Conservation (phyloP, 1,284 basidiomycete genomes). For the Violaceomyces palustris region DNA sequence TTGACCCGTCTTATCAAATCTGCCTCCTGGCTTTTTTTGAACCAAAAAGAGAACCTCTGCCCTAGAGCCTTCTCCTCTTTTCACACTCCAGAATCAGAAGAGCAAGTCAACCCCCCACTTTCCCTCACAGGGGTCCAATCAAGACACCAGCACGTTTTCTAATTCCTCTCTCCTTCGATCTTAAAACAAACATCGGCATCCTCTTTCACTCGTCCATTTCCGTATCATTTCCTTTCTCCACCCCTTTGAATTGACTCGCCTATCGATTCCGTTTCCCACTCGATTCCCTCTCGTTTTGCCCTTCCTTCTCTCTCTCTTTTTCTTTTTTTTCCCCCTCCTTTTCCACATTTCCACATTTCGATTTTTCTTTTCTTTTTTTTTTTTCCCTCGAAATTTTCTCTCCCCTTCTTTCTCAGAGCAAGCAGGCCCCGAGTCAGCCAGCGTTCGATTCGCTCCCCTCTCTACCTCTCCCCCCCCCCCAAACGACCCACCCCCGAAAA, state of each 20-base stretch:
- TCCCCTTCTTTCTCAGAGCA: conserved; percentile 11
- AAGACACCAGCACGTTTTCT: too few species aligned
- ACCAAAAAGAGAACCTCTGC: conserved; percentile 4
- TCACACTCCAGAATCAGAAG: not conserved
- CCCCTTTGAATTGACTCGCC: conserved; percentile 1
- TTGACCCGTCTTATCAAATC: too few species aligned
- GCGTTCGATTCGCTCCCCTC: conserved; percentile 2
- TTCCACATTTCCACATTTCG: conserved; percentile 1
- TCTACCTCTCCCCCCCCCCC: not conserved
- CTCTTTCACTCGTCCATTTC: conserved; percentile 12
- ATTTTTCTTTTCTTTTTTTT: conserved; percentile 1
- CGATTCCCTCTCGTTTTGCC: conserved; percentile 1
- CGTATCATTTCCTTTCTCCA: not conserved
- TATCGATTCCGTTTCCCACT: too few species aligned
- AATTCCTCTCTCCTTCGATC: too few species aligned
- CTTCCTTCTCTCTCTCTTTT: not conserved
- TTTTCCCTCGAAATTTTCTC: conserved; percentile 4
- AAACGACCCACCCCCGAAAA: too few species aligned
- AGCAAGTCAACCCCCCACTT: conserved; percentile 1
- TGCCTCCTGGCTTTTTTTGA: not conserved
- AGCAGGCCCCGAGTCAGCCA: conserved; percentile 9
- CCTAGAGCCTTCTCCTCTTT: conserved; percentile 2
- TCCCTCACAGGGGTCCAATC: conserved; percentile 6
- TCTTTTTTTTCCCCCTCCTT: conserved; percentile 1
- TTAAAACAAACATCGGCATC: too few species aligned